Conservation (phyloP, 23 red algal genomes). For the Cyanidium caldarium region DNA sequence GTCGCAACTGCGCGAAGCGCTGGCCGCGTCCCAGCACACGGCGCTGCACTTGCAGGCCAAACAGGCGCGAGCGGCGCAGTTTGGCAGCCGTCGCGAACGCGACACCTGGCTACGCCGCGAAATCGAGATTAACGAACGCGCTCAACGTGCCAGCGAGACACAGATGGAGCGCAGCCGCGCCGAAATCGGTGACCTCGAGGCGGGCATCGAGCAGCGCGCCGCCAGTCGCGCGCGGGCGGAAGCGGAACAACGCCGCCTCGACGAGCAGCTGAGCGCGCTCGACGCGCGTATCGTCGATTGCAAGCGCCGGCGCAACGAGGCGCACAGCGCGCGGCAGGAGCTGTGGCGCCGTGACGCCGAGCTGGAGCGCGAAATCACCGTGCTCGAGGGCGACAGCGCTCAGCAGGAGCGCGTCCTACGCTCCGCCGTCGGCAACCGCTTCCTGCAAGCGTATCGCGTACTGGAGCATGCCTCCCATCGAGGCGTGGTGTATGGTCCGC, state of each 20-base stretch:
- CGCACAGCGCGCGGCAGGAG: slow-evolving; percentile 30
- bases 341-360: slow-evolving; percentile 55
- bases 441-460: slow-evolving; percentile 26
- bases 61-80: neutral
- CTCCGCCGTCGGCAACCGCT: slow-evolving; percentile 31
- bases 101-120: neutral
- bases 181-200: neutral
- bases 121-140: neutral
- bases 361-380: slow-evolving; percentile 21
- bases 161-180: neutral
- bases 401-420: slow-evolving; percentile 41
- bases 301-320: slow-evolving; percentile 2
- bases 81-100: neutral
- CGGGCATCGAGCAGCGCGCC: neutral
- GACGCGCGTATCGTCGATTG: neutral
- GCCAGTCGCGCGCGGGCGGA: neutral
- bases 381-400: slow-evolving; percentile 25
- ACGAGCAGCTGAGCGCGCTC: neutral
- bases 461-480: slow-evolving; percentile 11
- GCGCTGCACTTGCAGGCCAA: neutral
- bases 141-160: neutral
- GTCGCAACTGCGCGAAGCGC: neutral
- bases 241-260: neutral
- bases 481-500: slow-evolving; percentile 57
- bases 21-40: neutral